A percentile compares a stretch with the other conserved stretches of the same genome.
Evolutionary conservation across 169 alveolate species (phyloP).

Genomic region (Theileria annulata): DNA sequence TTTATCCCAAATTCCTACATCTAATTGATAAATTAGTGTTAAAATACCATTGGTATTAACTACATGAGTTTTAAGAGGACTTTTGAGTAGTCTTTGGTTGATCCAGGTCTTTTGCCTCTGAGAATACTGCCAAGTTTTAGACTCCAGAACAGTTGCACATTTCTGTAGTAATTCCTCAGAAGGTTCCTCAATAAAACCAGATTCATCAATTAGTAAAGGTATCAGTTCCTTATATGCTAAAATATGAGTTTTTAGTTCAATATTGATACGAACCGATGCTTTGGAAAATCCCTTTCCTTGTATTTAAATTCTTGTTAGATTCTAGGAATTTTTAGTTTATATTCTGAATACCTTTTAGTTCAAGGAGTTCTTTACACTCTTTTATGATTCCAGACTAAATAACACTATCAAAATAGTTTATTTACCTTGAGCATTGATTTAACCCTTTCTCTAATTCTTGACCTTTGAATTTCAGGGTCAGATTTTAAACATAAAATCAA

Average conservation of each 20-base stretch:
- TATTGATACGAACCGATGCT: conserved; percentile 37
- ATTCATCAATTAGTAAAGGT: conserved; percentile 46
- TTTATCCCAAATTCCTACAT: conserved; percentile 14
- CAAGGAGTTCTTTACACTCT: conserved; percentile 30
- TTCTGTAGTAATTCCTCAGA: conserved; percentile 29
- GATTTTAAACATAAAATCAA: conserved; percentile 49
- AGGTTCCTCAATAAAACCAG: conserved; percentile 21
- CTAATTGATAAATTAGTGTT: neutral
- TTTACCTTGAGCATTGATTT: conserved; percentile 50
- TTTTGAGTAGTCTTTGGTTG: conserved; percentile 60
- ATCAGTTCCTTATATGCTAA: conserved; percentile 76
- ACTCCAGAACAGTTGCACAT: conserved; percentile 60
- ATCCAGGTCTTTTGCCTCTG: conserved; percentile 77
- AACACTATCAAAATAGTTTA: neutral
- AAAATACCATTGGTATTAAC: conserved; percentile 56
- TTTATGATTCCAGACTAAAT: conserved; percentile 51
- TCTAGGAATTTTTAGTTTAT: conserved; percentile 31
- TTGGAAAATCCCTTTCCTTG: conserved; percentile 49
- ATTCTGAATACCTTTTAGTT: conserved; percentile 32
- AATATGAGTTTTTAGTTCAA: conserved; percentile 6
- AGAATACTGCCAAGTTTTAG: conserved; percentile 72
- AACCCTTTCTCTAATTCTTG: conserved; percentile 31
- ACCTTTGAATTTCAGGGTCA: conserved; percentile 51
- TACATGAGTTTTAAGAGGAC: neutral
- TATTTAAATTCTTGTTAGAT: conserved; percentile 30